Conservation (phyloP, 1,284 basidiomycete genomes). For the Tilletia horrida region DNA sequence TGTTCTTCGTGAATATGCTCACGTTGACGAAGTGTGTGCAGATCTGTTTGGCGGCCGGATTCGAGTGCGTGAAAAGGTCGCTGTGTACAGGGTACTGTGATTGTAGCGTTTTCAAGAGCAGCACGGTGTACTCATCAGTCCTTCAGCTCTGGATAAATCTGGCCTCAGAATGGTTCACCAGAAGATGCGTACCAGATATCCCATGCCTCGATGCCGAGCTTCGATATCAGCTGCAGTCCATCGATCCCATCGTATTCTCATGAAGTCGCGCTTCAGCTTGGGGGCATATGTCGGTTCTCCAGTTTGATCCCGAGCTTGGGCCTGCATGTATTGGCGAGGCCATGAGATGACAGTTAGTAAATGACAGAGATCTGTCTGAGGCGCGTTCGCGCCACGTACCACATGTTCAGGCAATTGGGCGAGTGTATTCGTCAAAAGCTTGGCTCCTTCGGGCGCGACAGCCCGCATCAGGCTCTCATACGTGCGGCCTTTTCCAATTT, state of each 20-base stretch:
- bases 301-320: constrained; percentile 35
- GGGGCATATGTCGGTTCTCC: constrained; percentile 30
- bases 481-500: not conserved
- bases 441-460: not conserved
- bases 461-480: not conserved
- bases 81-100: not conserved
- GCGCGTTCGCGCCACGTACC: not conserved
- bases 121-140: too few relatives aligned
- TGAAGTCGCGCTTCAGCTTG: constrained; percentile 33
- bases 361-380: not conserved
- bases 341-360: constrained; percentile 61
- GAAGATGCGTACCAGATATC: constrained; percentile 28
- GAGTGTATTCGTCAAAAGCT: not conserved
- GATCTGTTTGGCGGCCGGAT: not conserved
- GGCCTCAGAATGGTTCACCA: too few relatives aligned
- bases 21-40: too few relatives aligned
- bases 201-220: constrained; percentile 37
- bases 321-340: constrained; percentile 61
- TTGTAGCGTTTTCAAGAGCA: too few relatives aligned
- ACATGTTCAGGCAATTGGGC: not conserved
- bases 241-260: constrained; percentile 31
- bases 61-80: not conserved
- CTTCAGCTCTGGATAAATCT: too few relatives aligned
- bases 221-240: constrained; percentile 36
- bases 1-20: too few relatives aligned